A percentile compares a stretch with the other conserved stretches of the same genome.
These are phyloP conservation scores for Ogataea angusta DNA, from an alignment of 805 yeast species.

Conservation along the genomic window DNA sequence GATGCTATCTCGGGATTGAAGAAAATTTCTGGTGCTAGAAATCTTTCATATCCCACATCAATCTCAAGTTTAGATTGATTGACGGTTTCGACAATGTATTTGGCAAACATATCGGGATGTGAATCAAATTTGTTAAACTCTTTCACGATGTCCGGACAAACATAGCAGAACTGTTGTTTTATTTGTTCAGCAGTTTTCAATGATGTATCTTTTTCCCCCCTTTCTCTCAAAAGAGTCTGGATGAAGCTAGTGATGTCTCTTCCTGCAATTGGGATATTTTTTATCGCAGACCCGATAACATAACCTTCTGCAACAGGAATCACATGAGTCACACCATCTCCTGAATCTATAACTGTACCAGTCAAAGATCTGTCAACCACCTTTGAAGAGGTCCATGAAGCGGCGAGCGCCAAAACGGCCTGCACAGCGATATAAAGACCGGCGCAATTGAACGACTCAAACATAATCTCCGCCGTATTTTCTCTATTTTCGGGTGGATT, in stretches of 20 bases:
- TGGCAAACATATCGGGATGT: conserved; percentile 91
- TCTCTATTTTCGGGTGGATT: conserved; percentile 99
- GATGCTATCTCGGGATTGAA: conserved; percentile 97
- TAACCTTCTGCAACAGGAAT: conserved; percentile 99
- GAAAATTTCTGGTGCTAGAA: conserved; percentile 98
- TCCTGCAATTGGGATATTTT: conserved; percentile 97
- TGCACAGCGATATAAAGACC: conserved; percentile 98
- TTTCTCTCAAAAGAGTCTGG: conserved; percentile 89
- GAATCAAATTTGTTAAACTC: conserved; percentile 94
- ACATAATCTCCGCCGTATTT: conserved; percentile 97
- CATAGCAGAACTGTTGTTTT: conserved; percentile 95
- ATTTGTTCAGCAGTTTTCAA: conserved; percentile 94
- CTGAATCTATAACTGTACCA: conserved; percentile 97
- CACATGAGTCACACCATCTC: conserved; percentile 99
- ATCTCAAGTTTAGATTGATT: conserved; percentile 61
- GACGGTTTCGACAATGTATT: conserved; percentile 83
- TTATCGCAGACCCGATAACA: conserved; percentile 95
- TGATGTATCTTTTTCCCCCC: conserved; percentile 94
- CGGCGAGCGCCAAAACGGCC: conserved; percentile 97
- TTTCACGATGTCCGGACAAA: conserved; percentile 95
- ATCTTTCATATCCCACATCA: conserved; percentile 96
- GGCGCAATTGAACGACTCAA: conserved; percentile 97
- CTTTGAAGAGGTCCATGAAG: conserved; percentile 97
- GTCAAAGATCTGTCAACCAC: conserved; percentile 93
- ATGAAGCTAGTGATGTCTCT: conserved; percentile 94